Base-by-base conservation (phyloP, 1,139 yeast species). In the Hyphopichia wangnamkhiaoensis region DNA sequence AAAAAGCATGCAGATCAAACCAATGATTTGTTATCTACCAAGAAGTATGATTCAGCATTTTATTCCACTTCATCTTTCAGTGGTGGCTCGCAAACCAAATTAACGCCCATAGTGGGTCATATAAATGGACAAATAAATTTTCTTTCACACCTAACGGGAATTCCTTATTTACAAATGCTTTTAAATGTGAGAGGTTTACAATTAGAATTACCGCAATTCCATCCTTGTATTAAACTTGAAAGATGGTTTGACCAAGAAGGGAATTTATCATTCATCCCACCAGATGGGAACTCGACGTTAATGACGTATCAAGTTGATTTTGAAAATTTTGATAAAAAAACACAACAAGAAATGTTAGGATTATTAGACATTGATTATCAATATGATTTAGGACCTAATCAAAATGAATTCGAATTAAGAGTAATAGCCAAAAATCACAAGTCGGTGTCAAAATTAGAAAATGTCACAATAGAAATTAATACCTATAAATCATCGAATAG, bases 341-440 rank as follows among this genome's bases (percentile, higher is more conserved):
- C 54, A 14, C 61, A 57, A 31, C 41, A 48, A 29, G 54, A 53
- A 14, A 51, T 59, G 57, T 49, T 75, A 16, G 94, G 93, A 0
- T 56, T 81, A 8, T 73, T 89, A 2, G 73, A 69, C 23, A 77
- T 83, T 2, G 87, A 82, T 37, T 73, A 81, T 41, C 72, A 71
- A 39, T 76, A 80, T 3, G 84, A 81, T 0, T 62, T 86, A 25
- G 96, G 96, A 0, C 50, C 61, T 1, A 61, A 69, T 28, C 63
- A 68, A 34, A 83, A 85, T 54, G 96, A 89, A 56, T 90, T 90
- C 61, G 96, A 90, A 57, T 72, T 89, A 14, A 71, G 74, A 13
- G 59, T 90, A 4, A 74, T 74, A 49, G 71, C 89, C 1, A 68
- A 71, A 28, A 71, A 76, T 41, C 68, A 74, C 33, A 69, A 74